Evolutionary conservation across 2,329 filamentous ascomycete genomes (phyloP).

Genomic region (Exutisphaerella laricina): DNA sequence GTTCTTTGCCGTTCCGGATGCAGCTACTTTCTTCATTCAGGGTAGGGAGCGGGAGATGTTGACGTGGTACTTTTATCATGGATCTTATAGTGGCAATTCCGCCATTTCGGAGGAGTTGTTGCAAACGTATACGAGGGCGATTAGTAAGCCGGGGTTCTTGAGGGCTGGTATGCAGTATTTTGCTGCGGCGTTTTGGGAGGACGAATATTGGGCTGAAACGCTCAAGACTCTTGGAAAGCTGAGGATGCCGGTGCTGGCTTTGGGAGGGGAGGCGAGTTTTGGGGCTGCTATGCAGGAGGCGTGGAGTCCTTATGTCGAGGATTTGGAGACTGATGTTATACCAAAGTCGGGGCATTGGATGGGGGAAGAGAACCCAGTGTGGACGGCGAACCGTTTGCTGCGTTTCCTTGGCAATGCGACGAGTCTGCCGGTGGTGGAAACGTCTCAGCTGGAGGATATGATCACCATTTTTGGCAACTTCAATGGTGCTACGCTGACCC

Average conservation of each 20-base stretch:
- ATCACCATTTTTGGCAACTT: slow-evolving; percentile 3
- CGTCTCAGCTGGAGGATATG: background rate
- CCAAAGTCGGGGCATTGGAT: slow-evolving; percentile 40
- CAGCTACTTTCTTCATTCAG: slow-evolving; percentile 43
- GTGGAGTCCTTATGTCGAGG: slow-evolving; percentile 23
- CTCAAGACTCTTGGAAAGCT: slow-evolving; percentile 26
- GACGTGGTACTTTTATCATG: slow-evolving; percentile 45
- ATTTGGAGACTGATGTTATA: slow-evolving; percentile 31
- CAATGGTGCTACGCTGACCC: background rate
- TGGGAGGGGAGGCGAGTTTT: slow-evolving; percentile 37
- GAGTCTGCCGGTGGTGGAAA: background rate
- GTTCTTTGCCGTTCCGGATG: slow-evolving; percentile 45
- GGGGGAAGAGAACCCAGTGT: slow-evolving; percentile 22
- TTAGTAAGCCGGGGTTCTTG: slow-evolving; percentile 44
- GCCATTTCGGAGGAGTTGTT: slow-evolving; percentile 38
- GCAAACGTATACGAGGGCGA: slow-evolving; percentile 36
- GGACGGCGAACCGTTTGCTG: slow-evolving; percentile 17
- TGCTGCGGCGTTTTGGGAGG: slow-evolving; percentile 33
- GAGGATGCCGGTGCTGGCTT: slow-evolving; percentile 29
- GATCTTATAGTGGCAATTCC: slow-evolving; percentile 38
- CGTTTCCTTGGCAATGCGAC: slow-evolving; percentile 18
- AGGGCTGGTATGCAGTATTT: slow-evolving; percentile 39
- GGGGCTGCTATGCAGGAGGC: slow-evolving; percentile 14
- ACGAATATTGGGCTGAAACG: slow-evolving; percentile 34
- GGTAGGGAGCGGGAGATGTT: slow-evolving; percentile 42